Conservation (phyloP, 805 yeast species). For the Priceomyces carsonii region DNA sequence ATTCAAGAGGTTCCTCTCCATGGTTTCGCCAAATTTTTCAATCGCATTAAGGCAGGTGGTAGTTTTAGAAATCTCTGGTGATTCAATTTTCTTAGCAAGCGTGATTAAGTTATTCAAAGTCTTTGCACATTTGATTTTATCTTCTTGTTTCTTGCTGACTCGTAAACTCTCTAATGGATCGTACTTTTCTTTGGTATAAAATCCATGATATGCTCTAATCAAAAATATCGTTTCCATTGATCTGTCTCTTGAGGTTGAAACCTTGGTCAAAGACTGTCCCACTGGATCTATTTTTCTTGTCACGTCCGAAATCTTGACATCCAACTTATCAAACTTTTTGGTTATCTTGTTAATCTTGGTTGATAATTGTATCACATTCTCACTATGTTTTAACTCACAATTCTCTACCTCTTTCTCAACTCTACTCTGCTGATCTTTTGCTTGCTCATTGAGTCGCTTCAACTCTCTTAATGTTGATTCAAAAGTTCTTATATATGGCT, state of each 20-base stretch:
- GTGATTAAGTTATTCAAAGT: constrained; percentile 64
- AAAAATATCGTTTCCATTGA: constrained; percentile 71
- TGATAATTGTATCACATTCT: constrained; percentile 59
- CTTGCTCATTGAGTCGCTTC: constrained; percentile 58
- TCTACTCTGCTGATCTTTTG: constrained; percentile 48
- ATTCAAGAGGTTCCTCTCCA: constrained; percentile 71
- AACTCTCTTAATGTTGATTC: constrained; percentile 81
- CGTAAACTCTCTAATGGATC: constrained; percentile 60
- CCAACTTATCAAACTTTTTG: constrained; percentile 50
- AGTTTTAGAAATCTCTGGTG: constrained; percentile 51
- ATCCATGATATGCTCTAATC: constrained; percentile 74
- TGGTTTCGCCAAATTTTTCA: constrained; percentile 68
- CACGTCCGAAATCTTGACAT: constrained; percentile 54
- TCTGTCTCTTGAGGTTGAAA: constrained; percentile 72
- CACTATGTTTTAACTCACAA: constrained; percentile 66
- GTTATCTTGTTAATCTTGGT: constrained; percentile 48
- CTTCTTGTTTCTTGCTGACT: constrained; percentile 46
- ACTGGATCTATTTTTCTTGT: constrained; percentile 64
- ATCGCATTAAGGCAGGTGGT: constrained; percentile 44
- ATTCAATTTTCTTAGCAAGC: constrained; percentile 63
- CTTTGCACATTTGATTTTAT: constrained; percentile 66
- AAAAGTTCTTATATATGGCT: constrained; percentile 91
- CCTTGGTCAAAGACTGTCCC: constrained; percentile 65
- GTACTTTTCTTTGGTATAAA: constrained; percentile 57
- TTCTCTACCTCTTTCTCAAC: constrained; percentile 58